Evolutionary conservation across 192 early-diverging fungal species (phyloP), one percentile per base, ranked within the genome.

Genomic region (Coemansia nantahalensis): DNA sequence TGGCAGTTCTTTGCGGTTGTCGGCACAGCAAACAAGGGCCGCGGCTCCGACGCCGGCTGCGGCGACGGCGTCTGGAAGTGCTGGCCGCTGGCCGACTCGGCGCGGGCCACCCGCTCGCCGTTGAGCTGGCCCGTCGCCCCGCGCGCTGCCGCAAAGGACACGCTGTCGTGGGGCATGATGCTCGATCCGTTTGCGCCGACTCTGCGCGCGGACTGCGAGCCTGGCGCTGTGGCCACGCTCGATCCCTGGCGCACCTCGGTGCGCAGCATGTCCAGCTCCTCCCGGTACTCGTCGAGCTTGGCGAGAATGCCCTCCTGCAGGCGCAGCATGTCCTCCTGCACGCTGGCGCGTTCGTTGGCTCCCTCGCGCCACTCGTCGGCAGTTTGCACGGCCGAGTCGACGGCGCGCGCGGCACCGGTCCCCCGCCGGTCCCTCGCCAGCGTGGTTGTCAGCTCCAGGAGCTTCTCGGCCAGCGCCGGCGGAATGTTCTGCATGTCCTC

Each of bases 221-320:
- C 18, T 5, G 58, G 35, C 39, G 37, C 15, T 14, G 51, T 40
- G 18, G 47, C 21, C 4, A 21, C 46, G 0, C 45, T n/a, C 13
- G 65, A 59, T 7, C 49, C 51, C 23, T 48, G 49, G n/a, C 71
- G 58, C 13, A 74, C 63, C 33, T 74, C 71, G 12, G 50, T 51
- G 15, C 71, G 59, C 38, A 74, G 52, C 59, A 46, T 35, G 31
- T 62, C 59, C 35, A 74, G 49, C 26, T 66, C 71, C 4, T 41
- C 39, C 4, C 59, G 63, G 26, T 49, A 62, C 51, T 62, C 63
- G 41, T 74, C 71, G 32, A 74, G 59, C 16, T 46, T 43, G 1
- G 34, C 33, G 37, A 74, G 38, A 1, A 74, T 51, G 26, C 62
- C 59, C 14, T 39, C 45, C 49, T 67, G 64, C 47, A 74, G 43